Conservation (phyloP, 202 grass and related monocot species). For the Sporobolus alterniflorus region DNA sequence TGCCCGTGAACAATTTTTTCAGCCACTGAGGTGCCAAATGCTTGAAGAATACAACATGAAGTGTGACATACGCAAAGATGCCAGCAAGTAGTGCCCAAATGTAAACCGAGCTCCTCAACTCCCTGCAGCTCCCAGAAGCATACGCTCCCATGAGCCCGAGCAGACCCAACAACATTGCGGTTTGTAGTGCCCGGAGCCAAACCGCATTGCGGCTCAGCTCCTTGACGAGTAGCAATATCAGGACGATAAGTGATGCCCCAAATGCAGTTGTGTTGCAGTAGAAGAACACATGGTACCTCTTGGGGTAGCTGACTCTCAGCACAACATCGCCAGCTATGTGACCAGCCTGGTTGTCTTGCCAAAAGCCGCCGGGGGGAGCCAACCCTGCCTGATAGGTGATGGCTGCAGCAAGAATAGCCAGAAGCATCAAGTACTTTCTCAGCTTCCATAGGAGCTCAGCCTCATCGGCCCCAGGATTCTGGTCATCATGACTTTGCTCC, state of each 20-base stretch:
- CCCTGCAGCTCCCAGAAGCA: slow-evolving; percentile 56
- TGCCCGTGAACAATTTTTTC: background rate
- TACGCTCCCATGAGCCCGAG: slow-evolving; percentile 66
- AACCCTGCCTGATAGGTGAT: slow-evolving; percentile 67
- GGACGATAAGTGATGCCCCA: slow-evolving; percentile 48
- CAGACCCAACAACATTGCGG: slow-evolving; percentile 44
- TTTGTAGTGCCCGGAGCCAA: slow-evolving; percentile 48
- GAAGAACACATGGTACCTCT: slow-evolving; percentile 57
- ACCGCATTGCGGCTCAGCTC: background rate
- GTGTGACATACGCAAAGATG: slow-evolving; percentile 47
- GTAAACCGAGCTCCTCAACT: slow-evolving; percentile 34
- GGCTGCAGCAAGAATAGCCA: slow-evolving; percentile 61
- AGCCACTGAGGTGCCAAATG: slow-evolving; percentile 42
- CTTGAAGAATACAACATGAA: slow-evolving; percentile 50
- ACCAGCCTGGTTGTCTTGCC: slow-evolving; percentile 36
- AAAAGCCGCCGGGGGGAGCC: slow-evolving; percentile 57
- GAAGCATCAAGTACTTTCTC: slow-evolving; percentile 55
- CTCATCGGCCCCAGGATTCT: slow-evolving; percentile 5
- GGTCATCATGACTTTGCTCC: background rate
- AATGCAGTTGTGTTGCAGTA: slow-evolving; percentile 61
- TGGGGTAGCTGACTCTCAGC: slow-evolving; percentile 16
- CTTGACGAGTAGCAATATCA: slow-evolving; percentile 51
- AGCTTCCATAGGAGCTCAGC: slow-evolving; percentile 51
- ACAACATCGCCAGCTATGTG: slow-evolving; percentile 39
- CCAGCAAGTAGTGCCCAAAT: slow-evolving; percentile 51